Base-by-base conservation (phyloP, 768 basidiomycete species). In the Albatrellus ellisii region DNA sequence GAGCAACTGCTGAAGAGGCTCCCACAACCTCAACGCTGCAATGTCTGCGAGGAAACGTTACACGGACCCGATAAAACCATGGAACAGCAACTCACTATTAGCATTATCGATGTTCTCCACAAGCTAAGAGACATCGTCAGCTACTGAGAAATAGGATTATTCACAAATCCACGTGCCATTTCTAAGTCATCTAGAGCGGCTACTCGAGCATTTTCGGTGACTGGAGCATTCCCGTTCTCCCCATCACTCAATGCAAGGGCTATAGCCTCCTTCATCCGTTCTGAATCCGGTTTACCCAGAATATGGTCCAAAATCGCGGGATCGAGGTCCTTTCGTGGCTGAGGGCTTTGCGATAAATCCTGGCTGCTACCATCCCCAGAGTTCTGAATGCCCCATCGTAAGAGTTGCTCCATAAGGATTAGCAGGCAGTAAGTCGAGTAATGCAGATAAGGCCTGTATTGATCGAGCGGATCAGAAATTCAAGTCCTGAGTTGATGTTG, bases 91-190 rank as follows among this genome's bases (percentile, higher is more conserved):
- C 66, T 41, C 40, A 79, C 89, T 73, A 55, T 89, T 92, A 0
- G 90, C 89, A 57, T 94, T 94, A 53, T 94, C 90, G 41, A 94
- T 87, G 29, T 73, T 73, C 58, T 94, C 87, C 42, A 92, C 68
- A 22, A 92, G 65, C 89, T 91, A 50, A 21, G 36, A 36, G 22
- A 18, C n/a, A 8, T 27, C 27, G 29, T 25, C 11, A 18, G 20
- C 5, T 6, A 33, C 14, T n/a, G 6, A 20, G 8, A 33, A 17
- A 11, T 15, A 17, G 12, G 7, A 14, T 25, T 7, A 15, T 5
- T 8, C 3, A 6, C 8, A 4, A 18, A 1, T 4, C 20, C 4
- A 56, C 73, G 39, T 39, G 84, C 88, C 86, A 91, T 82, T 62
- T 94, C 90, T 24, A 91, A 61, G 53, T 92, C 69, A 57, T 92